Percentiles rank a stretch among this genome's conserved stretches.
These are phyloP conservation scores for Lentinula sp. DNA, from an alignment of 768 basidiomycete species.

Conservation along the genomic window DNA sequence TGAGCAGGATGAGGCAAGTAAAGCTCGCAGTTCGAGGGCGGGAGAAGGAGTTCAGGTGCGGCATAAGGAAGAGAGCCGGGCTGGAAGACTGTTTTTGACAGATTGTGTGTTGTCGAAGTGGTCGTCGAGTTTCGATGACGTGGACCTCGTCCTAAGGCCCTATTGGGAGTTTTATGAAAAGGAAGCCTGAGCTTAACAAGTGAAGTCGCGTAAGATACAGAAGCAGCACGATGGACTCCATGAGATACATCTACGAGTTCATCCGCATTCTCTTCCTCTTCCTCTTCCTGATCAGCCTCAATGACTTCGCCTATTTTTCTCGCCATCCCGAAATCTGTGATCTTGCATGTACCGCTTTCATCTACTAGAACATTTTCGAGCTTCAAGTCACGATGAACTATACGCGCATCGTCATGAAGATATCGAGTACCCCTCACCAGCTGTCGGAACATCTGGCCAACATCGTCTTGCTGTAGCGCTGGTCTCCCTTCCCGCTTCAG, in stretches of 20 bases:
- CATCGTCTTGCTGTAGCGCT: slow-evolving; percentile 70
- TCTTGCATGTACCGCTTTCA: slow-evolving; percentile 80
- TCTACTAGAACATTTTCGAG: slow-evolving; percentile 95
- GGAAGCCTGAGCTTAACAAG: slow-evolving; percentile 16
- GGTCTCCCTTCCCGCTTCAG: slow-evolving; percentile 65
- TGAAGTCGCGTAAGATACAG: slow-evolving; percentile 27
- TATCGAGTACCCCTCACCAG: slow-evolving; percentile 79
- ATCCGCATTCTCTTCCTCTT: slow-evolving; percentile 21
- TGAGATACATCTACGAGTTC: slow-evolving; percentile 7
- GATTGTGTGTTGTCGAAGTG: neutral
- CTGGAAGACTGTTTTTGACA: slow-evolving; percentile 30
- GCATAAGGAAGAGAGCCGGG: slow-evolving; percentile 90
- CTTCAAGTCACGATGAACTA: slow-evolving; percentile 94
- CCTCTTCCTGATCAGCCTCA: slow-evolving; percentile 31
- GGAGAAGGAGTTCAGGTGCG: slow-evolving; percentile 78
- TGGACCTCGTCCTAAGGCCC: slow-evolving; percentile 28
- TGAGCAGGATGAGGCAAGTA: slow-evolving; percentile 61
- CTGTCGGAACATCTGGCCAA: slow-evolving; percentile 81
- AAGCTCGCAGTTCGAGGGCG: slow-evolving; percentile 35
- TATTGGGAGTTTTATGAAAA: slow-evolving; percentile 28
- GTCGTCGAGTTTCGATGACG: slow-evolving; percentile 47
- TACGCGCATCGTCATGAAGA: slow-evolving; percentile 67
- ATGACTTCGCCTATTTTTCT: slow-evolving; percentile 49
- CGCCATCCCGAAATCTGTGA: slow-evolving; percentile 82
- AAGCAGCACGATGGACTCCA: slow-evolving; percentile 33